These are phyloP conservation scores for Pythium sukuiense DNA, from an alignment of 352 stramenopile genomes.

Conservation along the genomic window DNA sequence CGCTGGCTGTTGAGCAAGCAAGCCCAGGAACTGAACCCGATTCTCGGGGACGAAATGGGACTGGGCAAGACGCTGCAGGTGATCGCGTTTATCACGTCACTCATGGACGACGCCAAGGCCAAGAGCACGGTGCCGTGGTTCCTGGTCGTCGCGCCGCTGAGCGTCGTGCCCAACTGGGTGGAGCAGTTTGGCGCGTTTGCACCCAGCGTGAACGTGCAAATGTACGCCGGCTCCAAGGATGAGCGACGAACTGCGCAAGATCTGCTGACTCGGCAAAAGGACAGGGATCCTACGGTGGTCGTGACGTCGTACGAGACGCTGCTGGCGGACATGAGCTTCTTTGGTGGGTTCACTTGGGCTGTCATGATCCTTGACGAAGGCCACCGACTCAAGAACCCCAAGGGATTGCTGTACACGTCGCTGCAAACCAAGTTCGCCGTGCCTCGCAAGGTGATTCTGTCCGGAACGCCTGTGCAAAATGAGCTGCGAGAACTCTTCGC, in stretches of 20 bases:
- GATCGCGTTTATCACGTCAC: slow-evolving; percentile 63
- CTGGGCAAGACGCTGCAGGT: slow-evolving; percentile 83
- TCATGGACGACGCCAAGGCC: slow-evolving; percentile 30
- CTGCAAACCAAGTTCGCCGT: slow-evolving; percentile 41
- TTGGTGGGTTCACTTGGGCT: slow-evolving; percentile 45
- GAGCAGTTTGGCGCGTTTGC: slow-evolving; percentile 77
- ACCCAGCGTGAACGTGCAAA: slow-evolving; percentile 48
- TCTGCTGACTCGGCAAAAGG: background rate
- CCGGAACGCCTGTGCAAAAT: slow-evolving; percentile 90
- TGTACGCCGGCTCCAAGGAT: slow-evolving; percentile 58
- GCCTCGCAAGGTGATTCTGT: slow-evolving; percentile 62
- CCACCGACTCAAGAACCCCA: slow-evolving; percentile 88
- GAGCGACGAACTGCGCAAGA: slow-evolving; percentile 40
- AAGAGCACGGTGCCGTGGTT: slow-evolving; percentile 26
- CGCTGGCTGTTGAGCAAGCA: slow-evolving; percentile 65
- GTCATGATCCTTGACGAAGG: slow-evolving; percentile 86
- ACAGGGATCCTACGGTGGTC: slow-evolving; percentile 36
- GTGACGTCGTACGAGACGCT: slow-evolving; percentile 80
- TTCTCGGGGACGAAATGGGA: slow-evolving; percentile 84
- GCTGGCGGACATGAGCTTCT: slow-evolving; percentile 58
- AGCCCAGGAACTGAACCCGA: slow-evolving; percentile 63
- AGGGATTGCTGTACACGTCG: slow-evolving; percentile 51
- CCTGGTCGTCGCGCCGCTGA: slow-evolving; percentile 71
- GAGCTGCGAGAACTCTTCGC: slow-evolving; percentile 81
- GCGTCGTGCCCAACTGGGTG: slow-evolving; percentile 83